Conservation (phyloP, 805 yeast genomes). For the Yarrowia deformans region DNA sequence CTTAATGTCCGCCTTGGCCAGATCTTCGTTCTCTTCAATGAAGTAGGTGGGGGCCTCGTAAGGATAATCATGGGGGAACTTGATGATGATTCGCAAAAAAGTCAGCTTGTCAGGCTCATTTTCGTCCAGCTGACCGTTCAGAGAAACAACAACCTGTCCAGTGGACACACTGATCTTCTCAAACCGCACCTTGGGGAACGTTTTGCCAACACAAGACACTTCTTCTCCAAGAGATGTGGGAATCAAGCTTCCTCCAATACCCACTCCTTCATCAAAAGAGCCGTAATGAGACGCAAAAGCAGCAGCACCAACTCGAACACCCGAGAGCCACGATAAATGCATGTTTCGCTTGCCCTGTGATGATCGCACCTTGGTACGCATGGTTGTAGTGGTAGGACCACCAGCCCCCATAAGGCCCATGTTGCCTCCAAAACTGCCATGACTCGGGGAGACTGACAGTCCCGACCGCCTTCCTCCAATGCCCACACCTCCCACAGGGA, state of each 20-base stretch:
- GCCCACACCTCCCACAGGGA: slow-evolving; percentile 14
- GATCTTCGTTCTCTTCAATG: slow-evolving; percentile 81
- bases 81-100: slow-evolving; percentile 72
- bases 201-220: slow-evolving; percentile 84
- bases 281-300: slow-evolving; percentile 46
- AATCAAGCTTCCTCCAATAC: slow-evolving; percentile 17
- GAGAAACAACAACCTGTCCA: slow-evolving; percentile 76
- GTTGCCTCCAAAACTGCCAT: slow-evolving; percentile 15
- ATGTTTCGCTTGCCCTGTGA: slow-evolving; percentile 29
- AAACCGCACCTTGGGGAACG: slow-evolving; percentile 84
- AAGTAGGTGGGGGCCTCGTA: slow-evolving; percentile 62
- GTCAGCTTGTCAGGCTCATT: slow-evolving; percentile 55
- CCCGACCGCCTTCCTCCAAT: slow-evolving; percentile 33
- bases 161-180: slow-evolving; percentile 89
- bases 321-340: slow-evolving; percentile 91
- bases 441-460: slow-evolving; percentile 16
- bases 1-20: slow-evolving; percentile 57
- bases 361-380: slow-evolving; percentile 22
- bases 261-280: slow-evolving; percentile 40
- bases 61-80: slow-evolving; percentile 80
- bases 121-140: slow-evolving; percentile 78
- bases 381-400: slow-evolving; percentile 1
- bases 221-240: slow-evolving; percentile 87
- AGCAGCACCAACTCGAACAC: slow-evolving; percentile 66
- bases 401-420: background rate